These are phyloP conservation scores for Scheffersomyces parashehatae DNA, from an alignment of 1,139 yeast genomes.

Conservation along the genomic window DNA sequence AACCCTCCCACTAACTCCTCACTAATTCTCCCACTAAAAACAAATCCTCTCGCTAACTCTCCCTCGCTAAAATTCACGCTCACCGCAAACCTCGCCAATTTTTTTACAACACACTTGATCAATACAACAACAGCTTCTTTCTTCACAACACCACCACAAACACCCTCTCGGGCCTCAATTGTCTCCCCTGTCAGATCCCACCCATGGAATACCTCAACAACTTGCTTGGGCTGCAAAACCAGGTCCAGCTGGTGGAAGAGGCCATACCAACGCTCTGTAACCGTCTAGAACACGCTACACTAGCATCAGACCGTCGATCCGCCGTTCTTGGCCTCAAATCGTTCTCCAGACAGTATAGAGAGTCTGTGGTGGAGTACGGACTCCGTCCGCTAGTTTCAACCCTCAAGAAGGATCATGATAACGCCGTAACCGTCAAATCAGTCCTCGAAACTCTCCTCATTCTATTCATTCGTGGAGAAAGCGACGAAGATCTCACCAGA, in stretches of 20 bases:
- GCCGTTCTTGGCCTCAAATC: conserved; percentile 90
- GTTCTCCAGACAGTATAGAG: conserved; percentile 86
- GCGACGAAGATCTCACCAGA: conserved; percentile 55
- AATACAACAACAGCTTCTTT: too few species aligned
- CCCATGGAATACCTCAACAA: conserved; percentile 44
- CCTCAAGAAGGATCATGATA: conserved; percentile 65
- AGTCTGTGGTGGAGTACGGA: conserved; percentile 87
- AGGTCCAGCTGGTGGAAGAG: conserved; percentile 67
- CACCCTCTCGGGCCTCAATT: not conserved
- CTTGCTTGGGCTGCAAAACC: conserved; percentile 33
- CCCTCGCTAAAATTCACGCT: too few species aligned
- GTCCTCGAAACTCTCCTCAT: conserved; percentile 83
- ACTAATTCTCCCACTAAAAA: too few species aligned
- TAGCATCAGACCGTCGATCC: conserved; percentile 84
- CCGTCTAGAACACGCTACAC: conserved; percentile 77
- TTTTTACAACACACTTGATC: too few species aligned
- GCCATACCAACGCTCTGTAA: conserved; percentile 90
- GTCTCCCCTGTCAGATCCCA: not conserved
- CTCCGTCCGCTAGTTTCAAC: conserved; percentile 72
- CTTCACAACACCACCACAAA: conserved; percentile 1
- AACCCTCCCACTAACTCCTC: too few species aligned
- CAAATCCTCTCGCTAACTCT: too few species aligned
- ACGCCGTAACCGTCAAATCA: conserved; percentile 75
- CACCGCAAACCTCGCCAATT: too few species aligned
- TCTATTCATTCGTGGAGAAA: conserved; percentile 63